Conservation (phyloP, 148 eudicot species). For the Selenicereus undatus region DNA sequence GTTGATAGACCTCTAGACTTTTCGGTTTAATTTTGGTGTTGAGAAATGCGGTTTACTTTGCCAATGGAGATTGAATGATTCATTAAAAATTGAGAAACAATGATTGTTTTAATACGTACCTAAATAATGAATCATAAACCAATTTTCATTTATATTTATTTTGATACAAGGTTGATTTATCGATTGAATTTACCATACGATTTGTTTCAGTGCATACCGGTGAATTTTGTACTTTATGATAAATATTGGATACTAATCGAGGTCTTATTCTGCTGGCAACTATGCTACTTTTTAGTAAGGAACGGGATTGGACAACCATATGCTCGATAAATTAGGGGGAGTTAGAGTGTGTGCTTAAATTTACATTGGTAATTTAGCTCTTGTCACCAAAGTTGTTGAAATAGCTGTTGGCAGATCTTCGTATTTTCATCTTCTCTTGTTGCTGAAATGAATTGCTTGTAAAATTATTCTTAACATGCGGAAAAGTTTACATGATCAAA, state of each 20-base stretch:
- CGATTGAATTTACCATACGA: not conserved
- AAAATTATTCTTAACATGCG: not conserved
- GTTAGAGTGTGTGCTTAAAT: no score
- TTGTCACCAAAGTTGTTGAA: not conserved
- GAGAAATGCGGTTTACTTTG: not conserved
- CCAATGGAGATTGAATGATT: not conserved
- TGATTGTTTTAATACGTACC: not conserved
- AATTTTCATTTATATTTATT: not conserved
- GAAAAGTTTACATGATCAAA: not conserved
- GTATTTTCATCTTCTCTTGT: not conserved
- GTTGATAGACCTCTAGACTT: not conserved
- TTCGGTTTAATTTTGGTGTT: not conserved
- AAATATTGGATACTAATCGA: not conserved
- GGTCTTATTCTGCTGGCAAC: no score
- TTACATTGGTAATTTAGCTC: not conserved
- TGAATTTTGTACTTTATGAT: not conserved
- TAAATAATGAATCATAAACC: not conserved
- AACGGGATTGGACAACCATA: not conserved
- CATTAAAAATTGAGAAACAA: not conserved
- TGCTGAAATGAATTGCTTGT: not conserved
- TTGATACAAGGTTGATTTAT: not conserved
- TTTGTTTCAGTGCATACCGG: not conserved
- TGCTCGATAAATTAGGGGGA: no score
- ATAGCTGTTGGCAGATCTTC: not conserved
- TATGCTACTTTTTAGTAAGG: no score